Evolutionary conservation across 1,284 basidiomycete genomes (phyloP).

Genomic region (Moniliella sp.): DNA sequence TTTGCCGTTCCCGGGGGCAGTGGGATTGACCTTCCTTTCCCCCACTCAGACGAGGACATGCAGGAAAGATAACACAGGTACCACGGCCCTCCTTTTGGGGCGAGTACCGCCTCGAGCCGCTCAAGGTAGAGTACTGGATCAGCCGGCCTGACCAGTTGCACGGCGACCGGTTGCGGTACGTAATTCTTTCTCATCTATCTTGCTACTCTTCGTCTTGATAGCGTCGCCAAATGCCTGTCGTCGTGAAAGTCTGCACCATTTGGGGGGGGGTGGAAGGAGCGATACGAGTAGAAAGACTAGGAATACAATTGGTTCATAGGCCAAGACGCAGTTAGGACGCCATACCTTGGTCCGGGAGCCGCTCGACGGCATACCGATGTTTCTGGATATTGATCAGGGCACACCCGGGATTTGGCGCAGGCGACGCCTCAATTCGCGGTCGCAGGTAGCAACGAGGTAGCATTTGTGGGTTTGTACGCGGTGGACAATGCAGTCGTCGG

Average conservation of each 20-base stretch:
- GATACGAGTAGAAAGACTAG: too few species aligned
- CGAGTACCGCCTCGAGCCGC: constrained; percentile 75
- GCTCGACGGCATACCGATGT: constrained; percentile 23
- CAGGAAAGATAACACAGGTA: too few species aligned
- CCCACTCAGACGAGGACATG: too few species aligned
- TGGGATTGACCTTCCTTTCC: too few species aligned
- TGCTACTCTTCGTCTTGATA: background rate
- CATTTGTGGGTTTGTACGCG: constrained; percentile 82
- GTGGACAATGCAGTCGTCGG: constrained; percentile 92
- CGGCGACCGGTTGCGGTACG: constrained; percentile 11
- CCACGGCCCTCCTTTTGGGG: constrained; percentile 60
- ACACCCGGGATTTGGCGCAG: constrained; percentile 49
- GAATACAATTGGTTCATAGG: too few species aligned
- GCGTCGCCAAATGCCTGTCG: background rate
- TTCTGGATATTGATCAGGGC: constrained; percentile 31
- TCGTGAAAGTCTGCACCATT: background rate
- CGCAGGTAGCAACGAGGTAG: constrained; percentile 93
- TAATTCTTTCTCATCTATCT: background rate
- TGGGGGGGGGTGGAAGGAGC: background rate
- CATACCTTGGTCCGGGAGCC: constrained; percentile 28
- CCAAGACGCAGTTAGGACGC: too few species aligned
- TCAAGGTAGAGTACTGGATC: constrained; percentile 42
- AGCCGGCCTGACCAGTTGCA: constrained; percentile 25
- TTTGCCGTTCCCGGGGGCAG: too few species aligned
- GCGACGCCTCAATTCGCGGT: constrained; percentile 71